Conservation (phyloP, 768 basidiomycete species). For the Cystobasidium ongulense region DNA sequence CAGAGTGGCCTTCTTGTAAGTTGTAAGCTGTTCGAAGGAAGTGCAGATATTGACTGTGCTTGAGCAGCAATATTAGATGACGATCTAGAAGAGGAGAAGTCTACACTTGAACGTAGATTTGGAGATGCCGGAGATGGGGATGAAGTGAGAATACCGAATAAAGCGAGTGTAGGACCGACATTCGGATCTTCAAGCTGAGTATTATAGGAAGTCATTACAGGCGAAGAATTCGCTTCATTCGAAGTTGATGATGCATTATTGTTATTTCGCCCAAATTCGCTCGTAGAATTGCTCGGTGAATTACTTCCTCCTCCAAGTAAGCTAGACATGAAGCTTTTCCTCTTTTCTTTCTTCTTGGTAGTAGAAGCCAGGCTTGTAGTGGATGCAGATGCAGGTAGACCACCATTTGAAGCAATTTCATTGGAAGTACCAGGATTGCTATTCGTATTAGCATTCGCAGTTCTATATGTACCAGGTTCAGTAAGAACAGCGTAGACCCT, state of each 20-base stretch:
- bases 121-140: not conserved
- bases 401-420: not conserved
- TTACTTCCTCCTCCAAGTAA: not conserved
- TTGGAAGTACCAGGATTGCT: not conserved
- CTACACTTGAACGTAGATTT: not conserved
- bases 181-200: slow-evolving; percentile 19
- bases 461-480: slow-evolving; percentile 52
- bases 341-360: slow-evolving; percentile 18
- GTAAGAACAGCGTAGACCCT: slow-evolving; percentile 70
- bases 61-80: not conserved
- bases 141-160: slow-evolving; percentile 18
- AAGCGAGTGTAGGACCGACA: slow-evolving; percentile 9
- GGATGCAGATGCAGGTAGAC: not conserved
- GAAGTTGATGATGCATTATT: too few species aligned
- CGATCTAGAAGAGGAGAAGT: not conserved
- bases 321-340: slow-evolving; percentile 15
- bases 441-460: slow-evolving; percentile 71
- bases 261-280: not conserved
- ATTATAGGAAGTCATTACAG: not conserved
- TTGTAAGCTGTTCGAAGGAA: not conserved
- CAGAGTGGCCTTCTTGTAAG: slow-evolving; percentile 20
- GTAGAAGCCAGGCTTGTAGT: slow-evolving; percentile 53
- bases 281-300: not conserved
- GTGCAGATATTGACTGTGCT: not conserved
- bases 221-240: not conserved